These are phyloP conservation scores for Leishmania amazonensis DNA, from an alignment of 208 protist genomes.

Conservation along the genomic window DNA sequence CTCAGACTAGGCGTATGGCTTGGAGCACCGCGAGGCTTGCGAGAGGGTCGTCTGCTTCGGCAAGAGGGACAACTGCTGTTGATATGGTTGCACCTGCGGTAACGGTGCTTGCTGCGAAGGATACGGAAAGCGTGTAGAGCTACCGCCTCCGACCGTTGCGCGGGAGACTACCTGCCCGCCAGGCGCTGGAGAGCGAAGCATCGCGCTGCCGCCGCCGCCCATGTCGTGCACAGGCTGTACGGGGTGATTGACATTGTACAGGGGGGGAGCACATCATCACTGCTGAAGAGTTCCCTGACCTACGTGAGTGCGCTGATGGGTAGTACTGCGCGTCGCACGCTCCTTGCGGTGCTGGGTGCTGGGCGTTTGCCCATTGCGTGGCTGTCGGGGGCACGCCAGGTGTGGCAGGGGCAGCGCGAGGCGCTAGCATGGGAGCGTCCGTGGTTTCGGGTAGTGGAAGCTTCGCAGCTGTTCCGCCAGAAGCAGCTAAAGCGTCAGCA, in stretches of 20 bases:
- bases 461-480: neutral
- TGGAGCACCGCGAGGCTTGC: neutral
- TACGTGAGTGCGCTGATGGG: neutral
- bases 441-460: neutral
- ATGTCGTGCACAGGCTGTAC: neutral
- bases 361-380: neutral
- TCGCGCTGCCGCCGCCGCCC: neutral
- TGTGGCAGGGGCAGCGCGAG: neutral
- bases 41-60: neutral
- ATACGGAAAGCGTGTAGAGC: neutral
- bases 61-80: neutral
- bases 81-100: neutral
- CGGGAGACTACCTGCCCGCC: neutral
- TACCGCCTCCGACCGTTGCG: neutral
- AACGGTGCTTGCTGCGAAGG: neutral
- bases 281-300: neutral
- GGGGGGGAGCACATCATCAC: neutral
- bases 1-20: neutral
- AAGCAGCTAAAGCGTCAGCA: neutral
- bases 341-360: neutral
- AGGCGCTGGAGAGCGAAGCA: neutral
- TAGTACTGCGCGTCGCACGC: neutral
- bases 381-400: neutral
- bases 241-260: neutral
- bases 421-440: neutral